These are phyloP conservation scores for Nissolia schottii DNA, from an alignment of 306 rosid genomes.

Conservation along the genomic window DNA sequence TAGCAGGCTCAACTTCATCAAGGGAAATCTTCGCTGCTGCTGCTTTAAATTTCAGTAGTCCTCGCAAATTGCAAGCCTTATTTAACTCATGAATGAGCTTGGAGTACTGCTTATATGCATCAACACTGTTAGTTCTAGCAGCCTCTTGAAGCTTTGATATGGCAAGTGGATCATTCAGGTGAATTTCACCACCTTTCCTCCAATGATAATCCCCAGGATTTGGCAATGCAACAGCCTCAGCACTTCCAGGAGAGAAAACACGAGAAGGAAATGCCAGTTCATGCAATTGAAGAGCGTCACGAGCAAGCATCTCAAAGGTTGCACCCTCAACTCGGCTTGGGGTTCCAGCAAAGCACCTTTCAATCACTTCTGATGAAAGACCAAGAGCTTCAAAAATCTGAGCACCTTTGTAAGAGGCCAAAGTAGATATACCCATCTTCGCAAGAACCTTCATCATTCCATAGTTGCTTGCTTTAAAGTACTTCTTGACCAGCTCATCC, in stretches of 20 bases:
- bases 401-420: conserved; percentile 99
- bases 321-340: conserved; percentile 99
- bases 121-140: conserved; percentile 80
- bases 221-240: conserved; percentile 89
- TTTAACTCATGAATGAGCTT: conserved; percentile 80
- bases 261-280: conserved; percentile 88
- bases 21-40: conserved; percentile 50
- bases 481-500: conserved; percentile 75
- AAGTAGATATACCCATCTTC: conserved; percentile 98
- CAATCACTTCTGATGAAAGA: conserved; percentile 90
- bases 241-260: conserved; percentile 77
- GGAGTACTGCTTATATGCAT: conserved; percentile 85
- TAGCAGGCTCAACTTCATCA: conserved; percentile 92
- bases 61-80: conserved; percentile 91
- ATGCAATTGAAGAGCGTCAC: conserved; percentile 72
- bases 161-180: conserved; percentile 92
- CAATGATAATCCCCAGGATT: conserved; percentile 99
- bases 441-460: conserved; percentile 99
- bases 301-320: conserved; percentile 88
- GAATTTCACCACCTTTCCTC: conserved; percentile 99
- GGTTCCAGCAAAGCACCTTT: conserved; percentile 94
- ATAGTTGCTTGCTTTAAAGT: conserved; percentile 85
- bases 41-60: conserved; percentile 79
- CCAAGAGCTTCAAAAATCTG: conserved; percentile 98
- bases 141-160: conserved; percentile 98